Percentiles rank a stretch among this genome's conserved stretches.
phyloP scores from a whole-genome alignment of 1,284 basidiomycete genomes.

The Apiotrichum montevideense region DNA sequence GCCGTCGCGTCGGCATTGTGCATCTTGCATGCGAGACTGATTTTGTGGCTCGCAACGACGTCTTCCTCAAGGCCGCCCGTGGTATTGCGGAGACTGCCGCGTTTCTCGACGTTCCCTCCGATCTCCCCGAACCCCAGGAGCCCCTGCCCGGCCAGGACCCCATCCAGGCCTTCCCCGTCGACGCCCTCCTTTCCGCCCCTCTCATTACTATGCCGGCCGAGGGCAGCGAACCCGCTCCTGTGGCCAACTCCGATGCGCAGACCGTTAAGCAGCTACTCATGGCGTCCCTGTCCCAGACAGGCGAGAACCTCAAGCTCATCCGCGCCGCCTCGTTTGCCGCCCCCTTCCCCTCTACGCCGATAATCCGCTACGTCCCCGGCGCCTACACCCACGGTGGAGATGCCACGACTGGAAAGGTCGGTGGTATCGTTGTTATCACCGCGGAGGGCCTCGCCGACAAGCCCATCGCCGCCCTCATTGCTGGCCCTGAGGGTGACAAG shows the following conservation, averaged over 20 bases:
- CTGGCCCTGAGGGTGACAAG: conserved; percentile 42
- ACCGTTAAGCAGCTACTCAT: conserved; percentile 72
- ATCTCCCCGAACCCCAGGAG: conserved; percentile 23
- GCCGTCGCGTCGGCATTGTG: conserved; percentile 72
- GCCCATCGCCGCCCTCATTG: conserved; percentile 36
- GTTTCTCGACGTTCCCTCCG: conserved; percentile 58
- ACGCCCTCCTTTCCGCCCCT: conserved; percentile 61
- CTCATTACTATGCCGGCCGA: conserved; percentile 54
- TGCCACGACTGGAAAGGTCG: conserved; percentile 63
- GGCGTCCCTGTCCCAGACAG: conserved; percentile 73
- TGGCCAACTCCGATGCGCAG: conserved; percentile 27
- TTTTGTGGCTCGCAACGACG: conserved; percentile 82
- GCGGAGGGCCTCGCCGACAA: conserved; percentile 47
- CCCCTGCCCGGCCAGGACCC: conserved; percentile 24
- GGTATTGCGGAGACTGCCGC: conserved; percentile 84
- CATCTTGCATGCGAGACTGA: conserved; percentile 97
- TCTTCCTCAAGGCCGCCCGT: conserved; percentile 70
- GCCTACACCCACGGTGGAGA: conserved; percentile 71
- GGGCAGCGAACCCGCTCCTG: conserved; percentile 11
- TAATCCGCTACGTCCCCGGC: conserved; percentile 59
- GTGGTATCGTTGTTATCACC: conserved; percentile 60
- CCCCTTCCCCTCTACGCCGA: conserved; percentile 50
- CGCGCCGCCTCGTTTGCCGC: conserved; percentile 68
- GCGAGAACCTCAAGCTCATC: conserved; percentile 78
- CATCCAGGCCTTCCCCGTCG: conserved; percentile 48